Percentiles rank a stretch among this genome's conserved stretches.
Evolutionary conservation across 192 early-diverging fungal species (phyloP).

Genomic region (Coemansia umbellata): DNA sequence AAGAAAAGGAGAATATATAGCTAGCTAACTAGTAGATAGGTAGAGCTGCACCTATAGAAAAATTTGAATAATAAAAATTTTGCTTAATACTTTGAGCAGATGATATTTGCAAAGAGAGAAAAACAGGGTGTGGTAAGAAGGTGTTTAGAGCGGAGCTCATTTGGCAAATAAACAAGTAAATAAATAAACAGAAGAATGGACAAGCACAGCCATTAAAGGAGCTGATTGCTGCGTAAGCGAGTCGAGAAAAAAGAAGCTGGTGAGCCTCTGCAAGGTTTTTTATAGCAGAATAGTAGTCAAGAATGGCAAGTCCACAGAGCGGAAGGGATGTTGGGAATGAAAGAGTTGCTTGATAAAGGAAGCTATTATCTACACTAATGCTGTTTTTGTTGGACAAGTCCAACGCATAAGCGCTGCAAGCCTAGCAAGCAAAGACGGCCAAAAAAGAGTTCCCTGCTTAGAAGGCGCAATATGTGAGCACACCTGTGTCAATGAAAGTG

Average conservation of each 20-base stretch:
- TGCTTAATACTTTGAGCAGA: background rate
- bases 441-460: too few species aligned
- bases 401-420: background rate
- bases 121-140: too few species aligned
- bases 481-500: too few species aligned
- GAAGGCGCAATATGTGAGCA: too few species aligned
- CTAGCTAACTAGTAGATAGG: too few species aligned
- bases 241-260: too few species aligned
- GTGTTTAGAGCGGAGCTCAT: too few species aligned
- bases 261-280: too few species aligned
- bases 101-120: background rate
- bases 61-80: background rate
- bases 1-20: too few species aligned
- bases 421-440: background rate
- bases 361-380: background rate
- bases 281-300: background rate
- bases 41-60: background rate
- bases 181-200: background rate
- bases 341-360: background rate
- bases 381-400: background rate
- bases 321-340: background rate
- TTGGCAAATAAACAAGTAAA: constrained; percentile 1
- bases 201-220: too few species aligned
- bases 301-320: background rate
- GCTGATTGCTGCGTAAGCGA: background rate